phyloP scores from a whole-genome alignment of 305 asterid species.

The Coffea humblotiana region DNA sequence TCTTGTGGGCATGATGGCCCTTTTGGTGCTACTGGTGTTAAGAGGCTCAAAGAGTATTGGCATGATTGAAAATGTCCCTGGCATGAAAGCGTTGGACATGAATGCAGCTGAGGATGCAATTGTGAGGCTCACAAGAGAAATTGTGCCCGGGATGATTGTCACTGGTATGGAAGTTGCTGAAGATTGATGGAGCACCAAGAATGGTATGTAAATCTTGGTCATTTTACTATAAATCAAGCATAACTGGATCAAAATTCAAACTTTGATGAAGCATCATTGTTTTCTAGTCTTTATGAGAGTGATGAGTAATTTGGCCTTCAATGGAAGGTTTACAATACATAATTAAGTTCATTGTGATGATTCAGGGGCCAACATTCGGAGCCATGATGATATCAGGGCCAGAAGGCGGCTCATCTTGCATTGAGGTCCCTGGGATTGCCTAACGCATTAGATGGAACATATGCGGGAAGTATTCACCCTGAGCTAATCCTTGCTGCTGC shows the following conservation, averaged over 20 bases:
- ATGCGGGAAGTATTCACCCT: slow-evolving; percentile 29
- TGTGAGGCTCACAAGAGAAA: slow-evolving; percentile 76
- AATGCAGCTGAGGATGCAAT: slow-evolving; percentile 95
- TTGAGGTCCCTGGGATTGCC: slow-evolving; percentile 69
- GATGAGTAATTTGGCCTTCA: not conserved
- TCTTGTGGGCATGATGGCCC: slow-evolving; percentile 99
- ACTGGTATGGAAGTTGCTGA: slow-evolving; percentile 99
- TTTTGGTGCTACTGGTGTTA: slow-evolving; percentile 94
- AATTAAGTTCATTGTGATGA: not conserved
- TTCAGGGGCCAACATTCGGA: slow-evolving; percentile 86
- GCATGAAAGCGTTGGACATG: slow-evolving; percentile 99
- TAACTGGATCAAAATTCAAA: not conserved
- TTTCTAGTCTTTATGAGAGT: too few relatives aligned
- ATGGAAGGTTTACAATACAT: not conserved
- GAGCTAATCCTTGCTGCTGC: slow-evolving; percentile 54
- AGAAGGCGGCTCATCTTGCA: slow-evolving; percentile 90
- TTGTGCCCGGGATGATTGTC: slow-evolving; percentile 96
- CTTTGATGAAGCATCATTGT: not conserved
- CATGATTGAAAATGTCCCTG: slow-evolving; percentile 89
- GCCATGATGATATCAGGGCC: slow-evolving; percentile 95
- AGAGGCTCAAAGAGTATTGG: slow-evolving; percentile 91
- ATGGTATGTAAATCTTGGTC: slow-evolving; percentile 49
- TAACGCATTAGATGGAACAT: slow-evolving; percentile 57
- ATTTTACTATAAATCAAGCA: too few relatives aligned
- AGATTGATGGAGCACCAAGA: slow-evolving; percentile 93